A percentile compares a stretch with the other conserved stretches of the same genome.
Conservation (phyloP, 345 rosid genomes). For the Anastatica hierochuntica region DNA sequence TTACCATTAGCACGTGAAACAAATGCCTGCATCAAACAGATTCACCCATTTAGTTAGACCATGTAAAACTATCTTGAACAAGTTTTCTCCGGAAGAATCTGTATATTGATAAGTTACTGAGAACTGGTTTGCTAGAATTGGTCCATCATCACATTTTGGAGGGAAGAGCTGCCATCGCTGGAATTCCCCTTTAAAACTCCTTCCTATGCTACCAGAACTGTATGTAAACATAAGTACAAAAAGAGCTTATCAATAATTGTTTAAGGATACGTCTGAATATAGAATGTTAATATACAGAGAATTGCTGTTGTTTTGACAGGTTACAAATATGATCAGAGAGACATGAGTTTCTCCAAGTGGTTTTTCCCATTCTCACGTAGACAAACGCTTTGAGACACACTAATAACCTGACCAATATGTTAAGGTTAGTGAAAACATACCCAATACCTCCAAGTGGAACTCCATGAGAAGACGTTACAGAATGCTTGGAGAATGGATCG, state of each 20-base stretch:
- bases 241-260: not conserved
- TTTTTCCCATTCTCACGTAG: too few species aligned
- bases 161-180: conserved; percentile 80
- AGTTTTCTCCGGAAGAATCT: not conserved
- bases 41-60: not conserved
- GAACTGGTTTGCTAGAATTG: conserved; percentile 81
- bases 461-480: conserved; percentile 52
- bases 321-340: too few species aligned
- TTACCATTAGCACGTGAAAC: conserved; percentile 19
- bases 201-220: conserved; percentile 88
- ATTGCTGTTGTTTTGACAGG: too few species aligned
- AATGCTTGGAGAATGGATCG: conserved; percentile 56
- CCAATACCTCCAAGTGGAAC: conserved; percentile 86
- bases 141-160: conserved; percentile 58
- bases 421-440: conserved; percentile 31
- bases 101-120: conserved; percentile 53
- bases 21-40: conserved; percentile 19
- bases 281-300: too few species aligned
- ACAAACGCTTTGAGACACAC: too few species aligned
- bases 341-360: too few species aligned
- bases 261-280: too few species aligned
- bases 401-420: not conserved
- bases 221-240: not conserved
- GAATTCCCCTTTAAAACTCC: conserved; percentile 87
- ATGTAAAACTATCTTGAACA: not conserved